phyloP scores from a whole-genome alignment of 2,329 filamentous ascomycete species.

The Aspergillus pseudoterreus region DNA sequence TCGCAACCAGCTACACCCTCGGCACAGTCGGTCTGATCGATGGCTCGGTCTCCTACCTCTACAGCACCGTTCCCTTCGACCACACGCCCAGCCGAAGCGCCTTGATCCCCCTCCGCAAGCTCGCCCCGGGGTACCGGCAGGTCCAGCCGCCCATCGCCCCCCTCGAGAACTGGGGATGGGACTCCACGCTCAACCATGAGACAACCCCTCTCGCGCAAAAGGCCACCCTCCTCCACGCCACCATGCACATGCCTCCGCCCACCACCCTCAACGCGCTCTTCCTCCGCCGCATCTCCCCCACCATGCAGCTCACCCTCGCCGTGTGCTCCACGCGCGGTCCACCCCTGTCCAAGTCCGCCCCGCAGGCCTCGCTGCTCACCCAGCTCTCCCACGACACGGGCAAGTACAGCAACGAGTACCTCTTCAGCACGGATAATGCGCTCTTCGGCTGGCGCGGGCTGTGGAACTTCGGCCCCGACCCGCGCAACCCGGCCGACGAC shows the following conservation, averaged over 20 bases:
- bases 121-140: constrained; percentile 80
- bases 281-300: constrained; percentile 71
- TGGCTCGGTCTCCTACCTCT: constrained; percentile 95
- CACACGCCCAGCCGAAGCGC: constrained; percentile 66
- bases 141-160: constrained; percentile 50
- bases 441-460: constrained; percentile 82
- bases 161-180: constrained; percentile 29
- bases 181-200: constrained; percentile 24
- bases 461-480: constrained; percentile 86
- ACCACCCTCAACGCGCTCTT: constrained; percentile 85
- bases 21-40: constrained; percentile 88
- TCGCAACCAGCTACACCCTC: constrained; percentile 89
- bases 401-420: constrained; percentile 81
- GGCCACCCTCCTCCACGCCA: constrained; percentile 44
- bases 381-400: constrained; percentile 68
- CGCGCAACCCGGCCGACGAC: constrained; percentile 20
- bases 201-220: constrained; percentile 21
- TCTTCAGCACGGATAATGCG: constrained; percentile 89
- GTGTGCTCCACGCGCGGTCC: constrained; percentile 40
- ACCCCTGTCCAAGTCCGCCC: constrained; percentile 41
- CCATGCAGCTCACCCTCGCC: constrained; percentile 74
- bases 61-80: constrained; percentile 76
- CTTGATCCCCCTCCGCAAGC: constrained; percentile 68
- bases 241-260: constrained; percentile 56
- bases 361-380: constrained; percentile 44